Percentiles rank a stretch among this genome's conserved stretches.
phyloP scores from a whole-genome alignment of 495 filamentous ascomycete species.

The Daldinia grandis region DNA sequence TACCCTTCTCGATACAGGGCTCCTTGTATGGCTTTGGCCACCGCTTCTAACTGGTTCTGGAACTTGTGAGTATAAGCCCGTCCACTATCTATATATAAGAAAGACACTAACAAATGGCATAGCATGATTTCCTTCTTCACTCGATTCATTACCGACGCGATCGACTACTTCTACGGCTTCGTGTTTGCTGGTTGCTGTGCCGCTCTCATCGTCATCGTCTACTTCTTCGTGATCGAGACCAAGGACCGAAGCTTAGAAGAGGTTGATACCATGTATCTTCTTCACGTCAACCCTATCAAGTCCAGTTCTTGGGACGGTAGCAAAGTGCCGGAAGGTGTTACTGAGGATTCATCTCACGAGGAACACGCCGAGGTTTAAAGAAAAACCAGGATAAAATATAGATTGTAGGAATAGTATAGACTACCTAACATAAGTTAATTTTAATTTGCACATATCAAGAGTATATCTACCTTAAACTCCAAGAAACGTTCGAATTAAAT shows the following conservation, averaged over 20 bases:
- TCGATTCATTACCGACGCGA: conserved; percentile 75
- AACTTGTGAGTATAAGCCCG: conserved; percentile 76
- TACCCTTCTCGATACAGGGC: conserved; percentile 82
- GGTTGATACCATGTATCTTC: conserved; percentile 86
- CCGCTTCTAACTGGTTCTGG: conserved; percentile 87
- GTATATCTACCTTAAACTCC: too few relatives aligned
- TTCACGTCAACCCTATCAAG: conserved; percentile 74
- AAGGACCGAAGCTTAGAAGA: conserved; percentile 64
- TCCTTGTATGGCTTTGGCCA: conserved; percentile 77
- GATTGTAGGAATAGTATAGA: conserved; percentile 14
- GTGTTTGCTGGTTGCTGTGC: conserved; percentile 81
- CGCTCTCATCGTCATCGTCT: conserved; percentile 74
- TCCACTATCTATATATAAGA: conserved; percentile 53
- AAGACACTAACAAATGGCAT: conserved; percentile 56
- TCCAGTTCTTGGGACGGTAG: conserved; percentile 59
- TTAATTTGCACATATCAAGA: conserved; percentile 1
- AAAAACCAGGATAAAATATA: conserved; percentile 9
- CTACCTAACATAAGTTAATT: conserved; percentile 8
- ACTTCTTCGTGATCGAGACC: conserved; percentile 73
- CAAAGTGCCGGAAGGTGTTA: conserved; percentile 37
- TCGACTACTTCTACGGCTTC: conserved; percentile 84
- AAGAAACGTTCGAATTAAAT: background rate
- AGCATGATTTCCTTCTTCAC: conserved; percentile 78
- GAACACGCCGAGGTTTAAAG: conserved; percentile 26
- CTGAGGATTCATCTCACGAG: conserved; percentile 22